Base-by-base conservation (phyloP, 2,329 filamentous ascomycete species). In the Diaporthe sp. region DNA sequence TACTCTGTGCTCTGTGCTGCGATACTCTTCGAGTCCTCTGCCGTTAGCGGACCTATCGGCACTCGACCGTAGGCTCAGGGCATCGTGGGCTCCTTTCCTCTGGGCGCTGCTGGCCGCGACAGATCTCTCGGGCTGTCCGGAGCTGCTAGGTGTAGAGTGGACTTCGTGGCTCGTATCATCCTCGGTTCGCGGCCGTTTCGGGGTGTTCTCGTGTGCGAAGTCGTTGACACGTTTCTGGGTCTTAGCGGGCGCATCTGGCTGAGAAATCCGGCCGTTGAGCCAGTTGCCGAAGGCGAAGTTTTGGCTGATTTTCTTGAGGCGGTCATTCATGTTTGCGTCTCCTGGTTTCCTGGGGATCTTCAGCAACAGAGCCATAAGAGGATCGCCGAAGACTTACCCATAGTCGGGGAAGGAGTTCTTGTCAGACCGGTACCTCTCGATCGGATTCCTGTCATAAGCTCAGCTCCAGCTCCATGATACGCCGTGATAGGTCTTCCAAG, bases 321-420 rank as follows among this genome's bases (percentile, higher is more conserved):
- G 28, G n/a, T 22, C 20, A 5, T 28, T 22, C 73, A 72, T 77
- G 28, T 39, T 74, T 60, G 22, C 71, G 47, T 44, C 71, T 65
- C 49, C 25, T 42, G 71, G 47, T 22, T 15, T 74, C 79, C 73
- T 75, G 72, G 15, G 37, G 42, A 71, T 71, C 42, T 42, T 61
- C 31, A 60, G 67, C 61, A 7, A 34, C 13, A 8, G 39, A 51
- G 63, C 67, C 63, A 67, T 77, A 74, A 76, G 76, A 37, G 20
- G 39, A 34, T 10, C 20, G 55, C n/a, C 22, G 13, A 42, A 31
- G 34, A 72, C 80, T 53, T 83, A 86, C 85, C 83, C 84, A 86
- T 86, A 86, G 80, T 86, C 85, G 70, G 85, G 85, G 78, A 85
- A 84, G 76, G 83, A 85, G 79, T 82, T 81, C 77, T 81, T 81